A percentile compares a stretch with the other conserved stretches of the same genome.
Conservation (phyloP, 2,329 filamentous ascomycete genomes). For the Cryphonectria carpinicola region DNA sequence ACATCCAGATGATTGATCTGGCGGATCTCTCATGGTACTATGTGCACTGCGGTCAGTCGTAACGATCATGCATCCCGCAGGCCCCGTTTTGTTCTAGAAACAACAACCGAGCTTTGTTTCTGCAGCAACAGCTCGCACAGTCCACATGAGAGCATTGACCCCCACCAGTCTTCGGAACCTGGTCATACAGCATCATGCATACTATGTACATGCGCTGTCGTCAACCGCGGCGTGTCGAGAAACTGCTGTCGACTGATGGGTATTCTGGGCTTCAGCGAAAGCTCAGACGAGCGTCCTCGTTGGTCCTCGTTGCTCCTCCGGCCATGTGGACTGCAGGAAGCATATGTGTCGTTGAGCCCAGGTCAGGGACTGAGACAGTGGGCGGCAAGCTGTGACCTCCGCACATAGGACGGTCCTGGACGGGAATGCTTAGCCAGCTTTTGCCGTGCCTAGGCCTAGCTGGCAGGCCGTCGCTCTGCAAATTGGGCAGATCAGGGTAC, state of each 20-base stretch:
- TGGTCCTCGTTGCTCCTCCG: not conserved
- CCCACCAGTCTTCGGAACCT: not conserved
- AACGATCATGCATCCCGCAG: not conserved
- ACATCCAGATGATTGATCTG: not conserved
- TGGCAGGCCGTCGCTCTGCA: not conserved
- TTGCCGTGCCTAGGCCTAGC: not conserved
- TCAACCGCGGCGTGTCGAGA: not conserved
- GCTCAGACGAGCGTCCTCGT: not conserved
- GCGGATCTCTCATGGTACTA: not conserved
- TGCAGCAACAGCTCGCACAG: constrained; percentile 25
- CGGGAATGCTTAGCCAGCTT: not conserved
- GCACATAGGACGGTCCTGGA: not conserved
- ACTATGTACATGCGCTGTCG: not conserved
- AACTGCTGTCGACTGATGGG: not conserved
- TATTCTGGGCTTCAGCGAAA: not conserved
- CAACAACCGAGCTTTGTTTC: constrained; percentile 23
- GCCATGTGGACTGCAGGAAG: not conserved
- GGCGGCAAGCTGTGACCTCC: not conserved
- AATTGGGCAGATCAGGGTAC: not conserved
- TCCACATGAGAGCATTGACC: not conserved
- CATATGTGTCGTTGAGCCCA: not conserved
- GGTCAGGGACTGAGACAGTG: not conserved
- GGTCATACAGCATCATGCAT: not conserved
- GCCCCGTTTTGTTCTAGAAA: constrained; percentile 18
- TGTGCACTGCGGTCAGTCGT: not conserved